Conservation (phyloP, 495 filamentous ascomycete species). For the Penicillium ucsense region DNA sequence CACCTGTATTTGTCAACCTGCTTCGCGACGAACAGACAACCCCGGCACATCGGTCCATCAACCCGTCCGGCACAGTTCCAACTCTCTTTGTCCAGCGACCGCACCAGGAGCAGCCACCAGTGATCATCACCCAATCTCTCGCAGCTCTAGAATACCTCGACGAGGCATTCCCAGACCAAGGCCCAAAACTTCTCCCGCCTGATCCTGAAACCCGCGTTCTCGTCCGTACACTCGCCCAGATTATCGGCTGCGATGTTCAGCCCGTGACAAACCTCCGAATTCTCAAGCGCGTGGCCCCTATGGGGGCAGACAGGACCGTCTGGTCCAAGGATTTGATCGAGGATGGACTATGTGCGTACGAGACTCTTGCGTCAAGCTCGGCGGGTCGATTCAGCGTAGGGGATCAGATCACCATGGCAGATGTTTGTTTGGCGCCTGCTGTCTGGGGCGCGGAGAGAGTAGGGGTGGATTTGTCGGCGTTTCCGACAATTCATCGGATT, state of each 20-base stretch:
- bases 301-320: constrained; percentile 25
- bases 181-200: constrained; percentile 27
- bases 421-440: constrained; percentile 43
- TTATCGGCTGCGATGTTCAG: constrained; percentile 42
- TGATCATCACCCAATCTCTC: constrained; percentile 41
- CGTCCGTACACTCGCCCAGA: constrained; percentile 33
- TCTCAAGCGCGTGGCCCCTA: constrained; percentile 28
- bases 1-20: constrained; percentile 34
- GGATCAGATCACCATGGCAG: constrained; percentile 40
- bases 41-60: constrained; percentile 24
- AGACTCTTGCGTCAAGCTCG: constrained; percentile 19
- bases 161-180: constrained; percentile 26
- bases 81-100: constrained; percentile 29
- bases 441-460: constrained; percentile 41
- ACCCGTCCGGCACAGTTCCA: constrained; percentile 42
- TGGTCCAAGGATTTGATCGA: constrained; percentile 33
- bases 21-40: constrained; percentile 33
- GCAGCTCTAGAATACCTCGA: constrained; percentile 46
- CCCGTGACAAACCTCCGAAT: constrained; percentile 41
- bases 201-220: constrained; percentile 24
- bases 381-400: constrained; percentile 41
- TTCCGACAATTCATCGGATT: constrained; percentile 29
- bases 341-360: constrained; percentile 40
- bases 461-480: constrained; percentile 34
- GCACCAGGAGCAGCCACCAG: background rate